phyloP scores from a whole-genome alignment of 768 basidiomycete genomes.

The Russula olivacea region DNA sequence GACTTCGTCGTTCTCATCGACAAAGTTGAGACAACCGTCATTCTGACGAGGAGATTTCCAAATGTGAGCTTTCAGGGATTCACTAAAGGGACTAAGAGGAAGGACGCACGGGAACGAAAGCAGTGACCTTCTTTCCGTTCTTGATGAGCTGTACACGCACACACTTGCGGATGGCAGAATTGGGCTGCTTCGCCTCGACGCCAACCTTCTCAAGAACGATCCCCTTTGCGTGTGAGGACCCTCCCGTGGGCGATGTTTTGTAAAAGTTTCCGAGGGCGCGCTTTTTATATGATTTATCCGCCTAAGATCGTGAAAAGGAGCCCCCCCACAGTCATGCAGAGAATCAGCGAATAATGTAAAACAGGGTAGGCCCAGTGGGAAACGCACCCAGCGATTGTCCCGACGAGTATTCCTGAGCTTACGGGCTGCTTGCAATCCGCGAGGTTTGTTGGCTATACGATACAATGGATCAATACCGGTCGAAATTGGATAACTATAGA shows the following conservation, averaged over 20 bases:
- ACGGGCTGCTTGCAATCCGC: conserved; percentile 97
- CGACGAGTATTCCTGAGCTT: conserved; percentile 93
- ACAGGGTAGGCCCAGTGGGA: not conserved
- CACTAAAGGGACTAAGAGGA: not conserved
- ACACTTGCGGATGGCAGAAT: conserved; percentile 99
- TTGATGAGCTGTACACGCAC: conserved; percentile 99
- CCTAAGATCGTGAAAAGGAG: conserved; percentile 41
- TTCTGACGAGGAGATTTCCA: conserved; percentile 44
- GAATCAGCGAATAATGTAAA: not conserved
- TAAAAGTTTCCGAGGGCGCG: conserved; percentile 98
- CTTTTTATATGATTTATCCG: conserved; percentile 99
- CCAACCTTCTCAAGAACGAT: conserved; percentile 99
- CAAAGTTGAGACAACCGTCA: conserved; percentile 96
- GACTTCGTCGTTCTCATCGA: conserved; percentile 99
- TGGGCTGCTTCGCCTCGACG: conserved; percentile 99
- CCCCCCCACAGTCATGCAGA: not conserved
- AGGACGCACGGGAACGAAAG: conserved; percentile 89
- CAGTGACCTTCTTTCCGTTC: conserved; percentile 99
- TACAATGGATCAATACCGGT: not conserved
- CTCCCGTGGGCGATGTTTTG: conserved; percentile 99
- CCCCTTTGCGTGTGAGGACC: conserved; percentile 98
- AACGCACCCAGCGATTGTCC: conserved; percentile 91
- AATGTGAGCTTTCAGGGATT: not conserved
- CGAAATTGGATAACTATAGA: not conserved
- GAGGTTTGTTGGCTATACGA: conserved; percentile 88